Conservation (phyloP, 2,329 filamentous ascomycete genomes). For the Aspergillus terreus region DNA sequence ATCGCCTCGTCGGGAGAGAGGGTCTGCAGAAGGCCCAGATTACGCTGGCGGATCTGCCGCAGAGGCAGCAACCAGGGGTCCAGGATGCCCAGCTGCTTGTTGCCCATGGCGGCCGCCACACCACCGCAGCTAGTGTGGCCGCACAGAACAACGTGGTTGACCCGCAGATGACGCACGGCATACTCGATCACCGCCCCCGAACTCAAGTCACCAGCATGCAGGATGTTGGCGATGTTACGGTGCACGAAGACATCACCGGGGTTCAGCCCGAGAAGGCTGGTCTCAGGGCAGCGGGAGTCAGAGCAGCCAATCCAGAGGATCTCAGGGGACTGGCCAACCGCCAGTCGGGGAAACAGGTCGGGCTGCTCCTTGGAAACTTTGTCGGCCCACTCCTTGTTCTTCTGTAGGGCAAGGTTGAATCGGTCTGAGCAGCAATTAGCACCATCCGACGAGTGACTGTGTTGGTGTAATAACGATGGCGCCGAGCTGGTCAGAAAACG, state of each 20-base stretch:
- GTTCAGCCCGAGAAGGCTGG: slow-evolving; percentile 71
- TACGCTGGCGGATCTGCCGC: slow-evolving; percentile 51
- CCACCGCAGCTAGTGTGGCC: slow-evolving; percentile 61
- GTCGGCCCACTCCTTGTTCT: slow-evolving; percentile 68
- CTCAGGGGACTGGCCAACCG: slow-evolving; percentile 60
- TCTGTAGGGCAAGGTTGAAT: slow-evolving; percentile 61
- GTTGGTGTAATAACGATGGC: slow-evolving; percentile 15
- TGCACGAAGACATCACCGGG: slow-evolving; percentile 86
- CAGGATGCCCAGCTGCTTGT: slow-evolving; percentile 56
- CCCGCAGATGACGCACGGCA: slow-evolving; percentile 67
- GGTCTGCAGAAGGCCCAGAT: slow-evolving; percentile 48
- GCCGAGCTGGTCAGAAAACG: slow-evolving; percentile 19
- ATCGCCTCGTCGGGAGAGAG: slow-evolving; percentile 49
- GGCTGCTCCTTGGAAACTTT: slow-evolving; percentile 64
- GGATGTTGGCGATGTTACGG: slow-evolving; percentile 85
- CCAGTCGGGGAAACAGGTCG: slow-evolving; percentile 65
- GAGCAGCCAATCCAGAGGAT: slow-evolving; percentile 82
- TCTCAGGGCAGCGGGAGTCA: slow-evolving; percentile 81
- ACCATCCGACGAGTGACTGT: slow-evolving; percentile 4
- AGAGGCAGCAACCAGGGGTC: slow-evolving; percentile 61
- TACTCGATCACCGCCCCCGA: slow-evolving; percentile 74
- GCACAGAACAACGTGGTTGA: slow-evolving; percentile 60
- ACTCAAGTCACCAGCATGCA: slow-evolving; percentile 71
- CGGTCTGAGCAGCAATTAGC: slow-evolving; percentile 45
- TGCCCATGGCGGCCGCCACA: slow-evolving; percentile 53